Base-by-base conservation (phyloP, 2,329 filamentous ascomycete genomes). In the Xylariales sp. region DNA sequence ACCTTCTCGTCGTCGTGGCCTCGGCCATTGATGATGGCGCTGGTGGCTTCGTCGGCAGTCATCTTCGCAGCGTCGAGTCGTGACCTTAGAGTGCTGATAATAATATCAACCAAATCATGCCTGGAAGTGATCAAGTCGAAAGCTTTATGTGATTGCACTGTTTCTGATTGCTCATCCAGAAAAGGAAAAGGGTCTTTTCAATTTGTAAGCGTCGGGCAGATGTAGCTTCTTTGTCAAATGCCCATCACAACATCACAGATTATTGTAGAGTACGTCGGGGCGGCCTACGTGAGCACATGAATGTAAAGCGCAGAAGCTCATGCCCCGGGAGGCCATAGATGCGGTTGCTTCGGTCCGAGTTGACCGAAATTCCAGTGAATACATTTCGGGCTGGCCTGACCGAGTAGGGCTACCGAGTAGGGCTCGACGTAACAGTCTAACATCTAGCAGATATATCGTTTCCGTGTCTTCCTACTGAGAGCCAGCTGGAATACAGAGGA, bases 331-430 rank as follows among this genome's bases (percentile, higher is more conserved):
- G 19, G 18, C 15, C 5, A 16, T 12, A 19, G 19, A 36, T 9
- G 9, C 35, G 35, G 22, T 28, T 16, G 35, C 11, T 38, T 38
- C 35, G 35, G 35, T 38, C 35, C 35, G 35, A 38, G 35, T 28
- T 38, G 22, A 38, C 35, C 35, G 35, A 27, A 38, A 27, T 5
- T 38, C 14, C 22, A 27, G 35, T 38, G 21, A 27, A 27, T 11
- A 27, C 14, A 27, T 28, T 38, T 38, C 35, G 35, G 35, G 35
- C 35, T 8, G 14, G n/a, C 5, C 22, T 15, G 35, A 27, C 35
- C 35, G 22, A 38, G 33, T 8, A 27, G 20, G 18, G 32, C 32
- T 34, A n/a, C n/a, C n/a, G n/a, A n/a, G n/a, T n/a, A n/a, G n/a
- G n/a, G n/a, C n/a, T n/a, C 8, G 32, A 34, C 2, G 18, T 31